These are phyloP conservation scores for Sonneratia caseolaris DNA, from an alignment of 345 rosid species.

Conservation along the genomic window DNA sequence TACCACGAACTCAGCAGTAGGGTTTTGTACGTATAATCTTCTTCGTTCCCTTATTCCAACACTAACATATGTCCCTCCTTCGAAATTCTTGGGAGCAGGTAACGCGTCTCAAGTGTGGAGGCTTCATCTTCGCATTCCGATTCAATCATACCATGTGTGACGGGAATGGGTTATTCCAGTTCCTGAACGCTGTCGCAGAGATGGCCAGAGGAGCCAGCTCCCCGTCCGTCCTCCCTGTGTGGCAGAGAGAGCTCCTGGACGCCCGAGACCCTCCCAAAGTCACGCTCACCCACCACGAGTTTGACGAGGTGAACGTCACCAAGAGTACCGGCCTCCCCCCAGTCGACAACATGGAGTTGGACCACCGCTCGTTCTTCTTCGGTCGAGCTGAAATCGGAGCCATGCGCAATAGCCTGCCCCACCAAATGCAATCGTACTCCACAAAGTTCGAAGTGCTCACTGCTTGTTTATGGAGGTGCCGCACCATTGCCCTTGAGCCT, in stretches of 20 bases:
- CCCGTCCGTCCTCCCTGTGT: constrained; percentile 30
- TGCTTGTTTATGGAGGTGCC: constrained; percentile 50
- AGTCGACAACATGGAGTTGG: constrained; percentile 12
- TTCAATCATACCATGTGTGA: constrained; percentile 41
- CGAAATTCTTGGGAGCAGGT: background rate
- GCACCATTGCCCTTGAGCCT: constrained; percentile 36
- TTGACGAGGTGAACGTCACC: constrained; percentile 23
- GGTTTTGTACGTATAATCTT: no score
- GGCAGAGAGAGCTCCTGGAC: constrained; percentile 34
- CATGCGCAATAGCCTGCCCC: constrained; percentile 25
- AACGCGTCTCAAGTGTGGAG: constrained; percentile 10
- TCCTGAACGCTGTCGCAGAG: constrained; percentile 34
- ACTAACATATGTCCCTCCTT: no score
- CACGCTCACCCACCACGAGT: constrained; percentile 34
- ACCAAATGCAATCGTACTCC: constrained; percentile 20
- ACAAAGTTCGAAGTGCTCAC: constrained; percentile 27
- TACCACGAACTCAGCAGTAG: no score
- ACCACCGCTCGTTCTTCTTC: constrained; percentile 41
- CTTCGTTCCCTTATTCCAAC: no score
- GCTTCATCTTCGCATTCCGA: constrained; percentile 8
- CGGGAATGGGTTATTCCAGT: constrained; percentile 29
- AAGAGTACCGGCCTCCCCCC: constrained; percentile 11
- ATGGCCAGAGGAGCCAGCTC: constrained; percentile 23
- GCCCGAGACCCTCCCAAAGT: constrained; percentile 25
- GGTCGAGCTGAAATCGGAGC: constrained; percentile 27